Evolutionary conservation across 2,329 filamentous ascomycete genomes (phyloP).

Genomic region (Hortaea sp.): DNA sequence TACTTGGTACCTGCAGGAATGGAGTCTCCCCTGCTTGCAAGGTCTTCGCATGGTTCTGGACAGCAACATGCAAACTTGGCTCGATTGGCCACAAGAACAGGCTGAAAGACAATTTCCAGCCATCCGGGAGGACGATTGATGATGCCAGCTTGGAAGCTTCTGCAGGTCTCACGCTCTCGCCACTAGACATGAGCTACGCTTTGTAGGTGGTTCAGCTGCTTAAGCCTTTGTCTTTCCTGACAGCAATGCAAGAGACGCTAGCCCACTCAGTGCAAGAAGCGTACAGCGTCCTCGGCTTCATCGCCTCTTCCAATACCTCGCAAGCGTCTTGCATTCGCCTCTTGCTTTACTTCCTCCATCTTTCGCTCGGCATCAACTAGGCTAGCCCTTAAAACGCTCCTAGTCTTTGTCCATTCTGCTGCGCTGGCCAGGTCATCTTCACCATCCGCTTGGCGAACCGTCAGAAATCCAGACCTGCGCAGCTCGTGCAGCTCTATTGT

Average conservation of each 20-base stretch:
- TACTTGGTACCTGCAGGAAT: constrained; percentile 13
- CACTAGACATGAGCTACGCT: too few relatives aligned
- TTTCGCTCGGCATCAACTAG: neutral
- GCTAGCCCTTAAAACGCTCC: neutral
- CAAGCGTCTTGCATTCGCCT: neutral
- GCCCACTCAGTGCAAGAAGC: neutral
- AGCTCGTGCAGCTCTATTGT: neutral
- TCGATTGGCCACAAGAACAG: constrained; percentile 17
- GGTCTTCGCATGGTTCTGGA: constrained; percentile 12
- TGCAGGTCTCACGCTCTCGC: too few relatives aligned
- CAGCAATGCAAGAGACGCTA: too few relatives aligned
- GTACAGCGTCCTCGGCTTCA: neutral
- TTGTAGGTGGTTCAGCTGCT: too few relatives aligned
- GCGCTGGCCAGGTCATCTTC: neutral
- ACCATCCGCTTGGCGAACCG: neutral
- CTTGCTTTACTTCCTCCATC: neutral
- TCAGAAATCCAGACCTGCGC: neutral
- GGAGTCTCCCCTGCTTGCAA: constrained; percentile 12
- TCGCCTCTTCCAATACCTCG: neutral
- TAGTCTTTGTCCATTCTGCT: neutral
- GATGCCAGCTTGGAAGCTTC: neutral
- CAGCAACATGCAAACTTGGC: constrained; percentile 10
- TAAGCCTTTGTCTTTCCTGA: too few relatives aligned
- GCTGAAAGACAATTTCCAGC: neutral
- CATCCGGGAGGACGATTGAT: neutral